These are phyloP conservation scores for Macrolepiota fuliginosa DNA, from an alignment of 768 basidiomycete species.

Conservation along the genomic window DNA sequence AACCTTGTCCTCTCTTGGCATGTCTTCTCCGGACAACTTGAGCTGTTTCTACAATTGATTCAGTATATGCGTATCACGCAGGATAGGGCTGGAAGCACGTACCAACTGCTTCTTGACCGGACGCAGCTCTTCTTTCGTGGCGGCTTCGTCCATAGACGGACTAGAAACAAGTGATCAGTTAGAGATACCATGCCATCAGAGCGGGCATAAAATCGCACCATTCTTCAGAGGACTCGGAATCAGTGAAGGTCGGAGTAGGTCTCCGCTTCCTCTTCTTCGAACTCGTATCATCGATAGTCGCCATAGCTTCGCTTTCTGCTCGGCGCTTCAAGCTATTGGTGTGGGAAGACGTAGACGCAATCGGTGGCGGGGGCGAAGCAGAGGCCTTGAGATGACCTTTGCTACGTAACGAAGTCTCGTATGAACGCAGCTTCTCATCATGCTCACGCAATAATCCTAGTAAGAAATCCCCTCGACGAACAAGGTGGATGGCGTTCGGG, in stretches of 20 bases:
- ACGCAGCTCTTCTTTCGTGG: slow-evolving; percentile 92
- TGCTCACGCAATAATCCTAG: slow-evolving; percentile 81
- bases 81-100: slow-evolving; percentile 25
- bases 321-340: slow-evolving; percentile 65
- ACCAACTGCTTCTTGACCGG: slow-evolving; percentile 97
- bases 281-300: slow-evolving; percentile 71
- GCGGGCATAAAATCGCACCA: slow-evolving; percentile 53
- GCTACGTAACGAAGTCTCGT: slow-evolving; percentile 74
- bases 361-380: slow-evolving; percentile 67
- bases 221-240: slow-evolving; percentile 89
- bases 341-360: slow-evolving; percentile 67
- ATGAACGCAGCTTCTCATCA: slow-evolving; percentile 87
- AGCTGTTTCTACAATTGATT: slow-evolving; percentile 74
- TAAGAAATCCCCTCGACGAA: slow-evolving; percentile 94
- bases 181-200: slow-evolving; percentile 1
- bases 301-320: slow-evolving; percentile 83
- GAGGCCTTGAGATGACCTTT: slow-evolving; percentile 56
- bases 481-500: slow-evolving; percentile 97
- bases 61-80: slow-evolving; percentile 13
- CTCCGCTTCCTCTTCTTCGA: slow-evolving; percentile 82
- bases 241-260: slow-evolving; percentile 96
- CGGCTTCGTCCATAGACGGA: slow-evolving; percentile 91
- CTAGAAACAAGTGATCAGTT: slow-evolving; percentile 33
- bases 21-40: slow-evolving; percentile 88
- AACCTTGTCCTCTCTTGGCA: slow-evolving; percentile 95